Evolutionary conservation across 2,329 filamentous ascomycete genomes (phyloP).

Genomic region (Pseudogymnoascus verrucosus): DNA sequence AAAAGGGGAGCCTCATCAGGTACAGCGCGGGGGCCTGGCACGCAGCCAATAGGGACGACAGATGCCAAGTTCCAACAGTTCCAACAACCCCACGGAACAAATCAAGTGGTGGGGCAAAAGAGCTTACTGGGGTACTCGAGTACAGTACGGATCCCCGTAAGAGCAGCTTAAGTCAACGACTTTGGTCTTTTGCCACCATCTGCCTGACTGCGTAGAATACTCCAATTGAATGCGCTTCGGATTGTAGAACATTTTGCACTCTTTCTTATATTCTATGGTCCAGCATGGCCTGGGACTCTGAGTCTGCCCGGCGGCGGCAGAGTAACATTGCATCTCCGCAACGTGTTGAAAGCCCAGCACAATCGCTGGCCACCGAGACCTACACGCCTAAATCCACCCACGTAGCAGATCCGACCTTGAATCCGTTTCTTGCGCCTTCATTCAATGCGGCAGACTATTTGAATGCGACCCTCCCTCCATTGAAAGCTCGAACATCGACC

Average conservation of each 20-base stretch:
- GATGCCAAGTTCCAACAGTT: neutral
- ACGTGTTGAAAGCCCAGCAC: constrained; percentile 2
- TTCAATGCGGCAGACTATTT: constrained; percentile 85
- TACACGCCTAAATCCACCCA: constrained; percentile 42
- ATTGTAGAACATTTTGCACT: neutral
- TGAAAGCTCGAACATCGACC: constrained; percentile 36
- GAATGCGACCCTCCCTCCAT: constrained; percentile 66
- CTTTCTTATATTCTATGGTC: neutral
- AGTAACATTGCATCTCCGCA: constrained; percentile 21
- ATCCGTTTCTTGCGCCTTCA: constrained; percentile 63
- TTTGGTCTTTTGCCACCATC: neutral
- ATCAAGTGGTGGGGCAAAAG: neutral
- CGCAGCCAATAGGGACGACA: neutral
- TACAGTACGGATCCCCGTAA: neutral
- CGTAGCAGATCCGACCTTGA: constrained; percentile 63
- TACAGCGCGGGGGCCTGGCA: neutral
- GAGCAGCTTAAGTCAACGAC: neutral
- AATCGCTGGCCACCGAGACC: constrained; percentile 13
- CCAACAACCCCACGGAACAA: constrained; percentile 3
- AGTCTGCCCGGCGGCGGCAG: constrained; percentile 20
- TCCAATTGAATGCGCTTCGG: neutral
- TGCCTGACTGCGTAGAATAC: neutral
- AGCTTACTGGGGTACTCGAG: neutral
- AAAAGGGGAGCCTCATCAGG: neutral
- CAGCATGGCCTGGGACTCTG: constrained; percentile 21